Evolutionary conservation across 768 basidiomycete species (phyloP), one percentile per base, ranked within the genome.

Genomic region (Panaeolus papilionaceus): DNA sequence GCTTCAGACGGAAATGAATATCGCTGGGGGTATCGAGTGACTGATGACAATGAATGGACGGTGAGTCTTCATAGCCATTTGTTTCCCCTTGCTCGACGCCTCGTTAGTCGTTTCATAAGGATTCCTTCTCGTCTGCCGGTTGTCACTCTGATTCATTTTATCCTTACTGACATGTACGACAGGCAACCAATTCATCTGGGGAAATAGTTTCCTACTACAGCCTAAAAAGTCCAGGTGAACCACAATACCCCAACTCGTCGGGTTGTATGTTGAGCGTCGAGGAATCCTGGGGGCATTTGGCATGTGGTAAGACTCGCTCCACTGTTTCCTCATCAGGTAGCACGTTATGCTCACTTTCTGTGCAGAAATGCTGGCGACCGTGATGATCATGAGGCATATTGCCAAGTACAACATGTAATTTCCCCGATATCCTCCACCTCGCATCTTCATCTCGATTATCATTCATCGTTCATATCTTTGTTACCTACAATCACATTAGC

Each of bases 381-480:
- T 89, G 51, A 83, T 84, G 75, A 87, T 91, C 69, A 88, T 91
- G 87, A 83, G 88, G 11, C 86, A 89, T 71, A 89, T 91, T 38
- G 82, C 75, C 6, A 77, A 79, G 40, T 79, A 88, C 69, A 77
- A 68, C 10, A 16, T 71, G 23, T 69, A 37, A 67, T 38, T 5
- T 11, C 26, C 23, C 45, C 18, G 40, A 11, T 42, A 16, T 4
- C 40, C 40, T 33, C 33, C 33, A 23, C 33, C 33, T 33, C 33
- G 33, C 33, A 33, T 33, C 33, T 3, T 5, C 3, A 33, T 33
- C 23, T 23, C 23, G 23, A 23, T 33, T 33, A 33, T 33, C 5
- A 33, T 33, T 33, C 33, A 33, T 33, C 33, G 33, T 5, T 33
- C 33, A 33, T 33, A 33, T 33, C 33, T 33, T 5, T 5, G 33